A percentile compares a stretch with the other conserved stretches of the same genome.
phyloP scores from a whole-genome alignment of 768 basidiomycete species.

The Suillus clintonianus region DNA sequence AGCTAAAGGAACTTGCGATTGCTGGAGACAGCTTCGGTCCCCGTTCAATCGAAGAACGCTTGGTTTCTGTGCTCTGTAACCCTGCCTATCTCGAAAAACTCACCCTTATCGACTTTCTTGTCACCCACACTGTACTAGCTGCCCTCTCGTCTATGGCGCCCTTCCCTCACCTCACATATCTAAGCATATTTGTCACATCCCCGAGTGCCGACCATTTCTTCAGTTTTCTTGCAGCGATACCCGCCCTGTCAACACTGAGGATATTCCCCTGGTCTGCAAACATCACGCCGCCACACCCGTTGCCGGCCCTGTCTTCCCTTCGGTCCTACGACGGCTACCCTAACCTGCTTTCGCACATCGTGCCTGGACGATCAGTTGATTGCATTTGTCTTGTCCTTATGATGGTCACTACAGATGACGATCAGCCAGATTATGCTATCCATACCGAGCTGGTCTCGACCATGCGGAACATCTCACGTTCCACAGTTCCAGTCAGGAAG shows the following conservation, averaged over 20 bases:
- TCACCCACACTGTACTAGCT: neutral
- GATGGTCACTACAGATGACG: neutral
- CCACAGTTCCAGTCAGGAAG: neutral
- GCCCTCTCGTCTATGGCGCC: neutral
- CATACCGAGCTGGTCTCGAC: neutral
- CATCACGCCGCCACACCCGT: neutral
- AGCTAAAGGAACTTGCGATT: conserved; percentile 1
- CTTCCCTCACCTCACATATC: neutral
- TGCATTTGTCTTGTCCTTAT: neutral
- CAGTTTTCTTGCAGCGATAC: neutral
- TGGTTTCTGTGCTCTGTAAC: neutral
- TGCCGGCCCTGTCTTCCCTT: conserved; percentile 2
- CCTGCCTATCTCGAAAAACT: conserved; percentile 1
- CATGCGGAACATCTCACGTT: neutral
- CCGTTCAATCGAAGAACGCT: neutral
- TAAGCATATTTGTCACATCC: neutral
- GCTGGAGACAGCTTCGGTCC: neutral
- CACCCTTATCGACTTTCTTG: neutral
- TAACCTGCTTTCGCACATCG: neutral
- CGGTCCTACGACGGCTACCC: neutral
- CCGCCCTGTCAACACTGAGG: neutral
- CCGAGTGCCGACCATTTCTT: neutral
- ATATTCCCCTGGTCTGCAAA: neutral
- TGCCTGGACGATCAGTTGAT: conserved; percentile 1
- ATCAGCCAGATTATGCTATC: neutral